Evolutionary conservation across 345 rosid genomes (phyloP), one percentile per base, ranked within the genome.

Genomic region (Moricandia moricandioides): DNA sequence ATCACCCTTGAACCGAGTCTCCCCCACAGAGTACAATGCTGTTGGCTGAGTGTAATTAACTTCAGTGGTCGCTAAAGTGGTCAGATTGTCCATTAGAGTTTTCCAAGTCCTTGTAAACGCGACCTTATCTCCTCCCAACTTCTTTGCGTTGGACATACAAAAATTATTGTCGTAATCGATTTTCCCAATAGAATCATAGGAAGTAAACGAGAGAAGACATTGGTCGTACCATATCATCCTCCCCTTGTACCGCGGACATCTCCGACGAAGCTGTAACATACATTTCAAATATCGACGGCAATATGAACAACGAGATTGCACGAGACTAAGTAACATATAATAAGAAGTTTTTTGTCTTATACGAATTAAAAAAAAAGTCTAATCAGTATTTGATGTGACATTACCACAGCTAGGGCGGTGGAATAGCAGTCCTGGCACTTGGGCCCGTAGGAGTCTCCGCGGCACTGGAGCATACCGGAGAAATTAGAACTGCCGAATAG

Each of bases 21-120:
- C 77, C 83, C 47, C 82, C 72, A 12, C n/a, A 12, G 14, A 65
- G 79, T 66, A 73, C 69, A 82, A 43, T 43, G 51, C 14, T 40
- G 49, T 12, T 40, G 12, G 51, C 3, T 51, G 8, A 8, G 10
- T 51, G 49, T 40, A 11, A 26, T 34, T 69, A n/a, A n/a, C n/a
- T n/a, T n/a, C n/a, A n/a, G n/a, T 21, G 24, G 24, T 21, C 1
- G 24, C 73, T 56, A 64, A 52, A 6, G 33, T 49, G 0, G 83
- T 77, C 17, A 86, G 62, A 40, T 39, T 24, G 54, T 56, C n/a
- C 7, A 56, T 26, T 33, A 56, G 12, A 26, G 7, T 56, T 16
- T 51, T 51, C 56, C 61, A 56, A 26, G 33, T 11, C 10, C 4
- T 5, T 21, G 1, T 26, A 26, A 16, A 54, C 59, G 29, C 59